Conservation (phyloP, 371 early-diverging fungal species). For the Mortierella sp. region DNA sequence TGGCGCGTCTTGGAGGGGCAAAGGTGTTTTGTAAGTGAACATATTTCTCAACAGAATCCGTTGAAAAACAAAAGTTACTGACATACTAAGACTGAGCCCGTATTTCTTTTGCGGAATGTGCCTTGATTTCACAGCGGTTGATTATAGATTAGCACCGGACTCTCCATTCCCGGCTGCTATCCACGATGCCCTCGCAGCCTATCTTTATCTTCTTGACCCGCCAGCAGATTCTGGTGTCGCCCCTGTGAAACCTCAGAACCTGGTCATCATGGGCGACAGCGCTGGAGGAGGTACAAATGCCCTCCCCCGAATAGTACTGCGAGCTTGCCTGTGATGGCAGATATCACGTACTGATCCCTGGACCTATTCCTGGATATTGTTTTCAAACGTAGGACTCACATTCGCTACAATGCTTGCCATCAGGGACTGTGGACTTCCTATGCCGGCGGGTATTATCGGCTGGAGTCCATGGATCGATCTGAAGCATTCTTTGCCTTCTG, state of each 20-base stretch:
- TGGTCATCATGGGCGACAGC: conserved; percentile 85
- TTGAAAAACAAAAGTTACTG: no score
- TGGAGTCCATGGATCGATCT: conserved; percentile 66
- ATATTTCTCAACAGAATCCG: no score
- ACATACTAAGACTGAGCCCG: no score
- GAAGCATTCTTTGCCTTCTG: conserved; percentile 73
- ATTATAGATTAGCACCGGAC: conserved; percentile 87
- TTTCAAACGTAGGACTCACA: conserved; percentile 54
- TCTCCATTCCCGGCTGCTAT: conserved; percentile 84
- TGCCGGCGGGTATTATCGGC: conserved; percentile 63
- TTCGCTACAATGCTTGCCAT: conserved; percentile 62
- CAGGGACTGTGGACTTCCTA: conserved; percentile 62
- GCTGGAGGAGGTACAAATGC: conserved; percentile 73
- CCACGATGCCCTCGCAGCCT: conserved; percentile 81
- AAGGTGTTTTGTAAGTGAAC: conserved; percentile 49
- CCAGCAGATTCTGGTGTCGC: conserved; percentile 57
- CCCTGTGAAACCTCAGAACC: conserved; percentile 69
- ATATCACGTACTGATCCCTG: not conserved
- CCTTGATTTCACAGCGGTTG: conserved; percentile 56
- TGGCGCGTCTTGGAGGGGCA: conserved; percentile 38
- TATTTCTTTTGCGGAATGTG: no score
- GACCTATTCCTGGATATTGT: conserved; percentile 33
- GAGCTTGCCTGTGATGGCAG: no score
- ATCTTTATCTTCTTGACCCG: conserved; percentile 71
- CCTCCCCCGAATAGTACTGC: no score